Base-by-base conservation (phyloP, 805 yeast genomes). In the Yarrowia sp. region DNA sequence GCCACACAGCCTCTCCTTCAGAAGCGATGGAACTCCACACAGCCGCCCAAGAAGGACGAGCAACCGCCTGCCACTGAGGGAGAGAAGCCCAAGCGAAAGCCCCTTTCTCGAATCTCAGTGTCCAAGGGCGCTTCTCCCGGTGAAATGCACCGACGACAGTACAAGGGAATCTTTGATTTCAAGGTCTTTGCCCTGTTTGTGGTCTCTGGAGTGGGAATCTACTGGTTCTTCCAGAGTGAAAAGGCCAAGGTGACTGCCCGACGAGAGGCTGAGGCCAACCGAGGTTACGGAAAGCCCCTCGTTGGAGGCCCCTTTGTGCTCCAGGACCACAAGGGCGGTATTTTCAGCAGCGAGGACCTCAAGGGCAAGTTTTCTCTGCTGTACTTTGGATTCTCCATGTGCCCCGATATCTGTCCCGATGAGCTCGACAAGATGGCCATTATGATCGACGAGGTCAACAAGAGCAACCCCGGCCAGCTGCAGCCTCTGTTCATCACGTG, bases 321-420 rank as follows among this genome's bases (percentile, higher is more conserved):
- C 71, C 79, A 84, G 9, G 97, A 94, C 76, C 83, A 85, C 42
- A 79, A 92, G 66, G 92, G 93, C 46, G 79, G 89, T 36, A 78
- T 77, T 19, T 95, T 95, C 78, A 92, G 97, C 1, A 87, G 92
- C 36, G 82, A 91, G 71, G 84, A 94, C 73, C 80, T 95, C 75
- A 79, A 85, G 71, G 95, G 93, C 42, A 89, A 86, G 77, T 95
- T 92, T 79, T 86, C 94, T 11, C 81, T 95, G 56, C 78, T 94
- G n/a, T 95, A 95, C 78, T 95, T 95, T 79, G 99, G 99, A 0
- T 95, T 95, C 81, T 90, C 97, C 4, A 93, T 93, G 79, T 95
- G 99, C 80, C 99, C 99, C 8, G 99, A 95, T 79, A 93, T 95
- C 67, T 95, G 99, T 79, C 99, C 99, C 11, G 99, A 95, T 78